phyloP scores from a whole-genome alignment of 2,329 filamentous ascomycete species.

The Apiospora sp. region DNA sequence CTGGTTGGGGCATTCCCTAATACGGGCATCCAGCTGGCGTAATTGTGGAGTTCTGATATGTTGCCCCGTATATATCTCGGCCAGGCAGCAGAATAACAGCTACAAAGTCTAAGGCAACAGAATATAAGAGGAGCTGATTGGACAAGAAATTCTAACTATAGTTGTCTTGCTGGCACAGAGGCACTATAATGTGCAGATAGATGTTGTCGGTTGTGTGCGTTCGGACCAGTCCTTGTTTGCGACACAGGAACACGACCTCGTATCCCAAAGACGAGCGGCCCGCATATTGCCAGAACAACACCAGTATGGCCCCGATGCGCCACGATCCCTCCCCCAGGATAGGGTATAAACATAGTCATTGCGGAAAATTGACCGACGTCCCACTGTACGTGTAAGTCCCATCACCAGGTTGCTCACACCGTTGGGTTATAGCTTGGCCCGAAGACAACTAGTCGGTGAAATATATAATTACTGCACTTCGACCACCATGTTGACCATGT shows the following conservation, averaged over 20 bases:
- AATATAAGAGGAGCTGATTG: background rate
- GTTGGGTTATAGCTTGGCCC: background rate
- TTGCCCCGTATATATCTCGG: background rate
- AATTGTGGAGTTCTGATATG: background rate
- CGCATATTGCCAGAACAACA: background rate
- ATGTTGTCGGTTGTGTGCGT: background rate
- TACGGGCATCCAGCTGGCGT: background rate
- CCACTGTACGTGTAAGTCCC: background rate
- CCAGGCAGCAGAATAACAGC: constrained; percentile 11
- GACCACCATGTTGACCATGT: background rate
- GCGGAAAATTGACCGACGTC: background rate
- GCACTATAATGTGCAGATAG: background rate
- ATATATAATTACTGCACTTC: background rate
- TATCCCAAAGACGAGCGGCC: constrained; percentile 1
- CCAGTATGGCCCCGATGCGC: background rate
- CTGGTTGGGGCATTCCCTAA: background rate
- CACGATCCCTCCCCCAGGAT: background rate
- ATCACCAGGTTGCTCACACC: background rate
- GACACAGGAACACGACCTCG: background rate
- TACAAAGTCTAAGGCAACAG: background rate
- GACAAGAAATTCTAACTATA: background rate
- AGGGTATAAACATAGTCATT: background rate
- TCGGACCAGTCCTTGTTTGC: background rate
- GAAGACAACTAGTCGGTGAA: background rate
- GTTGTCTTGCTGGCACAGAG: background rate